Conservation (phyloP, 208 protist species). For the Blastocrithidia nonstop region DNA sequence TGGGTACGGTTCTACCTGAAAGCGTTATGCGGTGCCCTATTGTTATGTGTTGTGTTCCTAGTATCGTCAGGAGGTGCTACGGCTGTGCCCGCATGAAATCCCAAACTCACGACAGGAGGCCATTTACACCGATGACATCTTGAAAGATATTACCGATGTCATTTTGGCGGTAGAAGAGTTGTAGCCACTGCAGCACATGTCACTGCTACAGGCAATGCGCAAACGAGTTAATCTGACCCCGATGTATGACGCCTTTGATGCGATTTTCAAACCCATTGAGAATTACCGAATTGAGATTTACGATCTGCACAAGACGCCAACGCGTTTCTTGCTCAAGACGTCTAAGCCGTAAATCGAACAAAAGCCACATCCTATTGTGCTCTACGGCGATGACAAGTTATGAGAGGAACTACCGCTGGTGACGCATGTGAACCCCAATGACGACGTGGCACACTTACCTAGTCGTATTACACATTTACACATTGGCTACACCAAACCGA, state of each 20-base stretch:
- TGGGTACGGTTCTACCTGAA: constrained; percentile 75
- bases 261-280: constrained; percentile 58
- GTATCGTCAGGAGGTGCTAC: constrained; percentile 64
- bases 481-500: no score
- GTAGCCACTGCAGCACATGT: constrained; percentile 46
- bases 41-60: constrained; percentile 54
- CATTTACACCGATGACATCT: constrained; percentile 69
- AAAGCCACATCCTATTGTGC: constrained; percentile 52
- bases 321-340: constrained; percentile 53
- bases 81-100: constrained; percentile 69
- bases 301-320: constrained; percentile 40
- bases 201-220: constrained; percentile 57
- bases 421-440: no score
- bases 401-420: constrained; percentile 67
- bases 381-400: constrained; percentile 48
- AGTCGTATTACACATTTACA: no score
- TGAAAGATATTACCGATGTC: constrained; percentile 76
- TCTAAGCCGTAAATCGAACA: constrained; percentile 41
- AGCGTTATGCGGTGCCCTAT: constrained; percentile 76
- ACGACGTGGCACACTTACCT: no score
- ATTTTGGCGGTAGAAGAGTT: constrained; percentile 63
- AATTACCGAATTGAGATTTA: constrained; percentile 76
- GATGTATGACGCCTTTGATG: constrained; percentile 66
- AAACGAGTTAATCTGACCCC: constrained; percentile 55
- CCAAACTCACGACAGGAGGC: constrained; percentile 72